Evolutionary conservation across 257 asterid genomes (phyloP).

Genomic region (Echium plantagineum): DNA sequence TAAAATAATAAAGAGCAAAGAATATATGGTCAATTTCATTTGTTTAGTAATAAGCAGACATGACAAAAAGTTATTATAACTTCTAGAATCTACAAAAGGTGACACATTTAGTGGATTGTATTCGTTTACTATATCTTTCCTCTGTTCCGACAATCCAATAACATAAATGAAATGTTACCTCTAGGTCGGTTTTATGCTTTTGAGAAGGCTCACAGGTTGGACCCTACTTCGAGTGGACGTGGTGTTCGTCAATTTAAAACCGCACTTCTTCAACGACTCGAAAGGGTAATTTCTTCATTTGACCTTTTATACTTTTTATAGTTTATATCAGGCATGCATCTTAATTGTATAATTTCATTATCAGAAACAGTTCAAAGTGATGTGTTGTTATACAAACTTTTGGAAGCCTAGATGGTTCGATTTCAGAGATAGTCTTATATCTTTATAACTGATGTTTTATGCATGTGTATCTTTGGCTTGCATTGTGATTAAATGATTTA

Average conservation of each 20-base stretch:
- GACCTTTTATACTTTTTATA: neutral
- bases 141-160: neutral
- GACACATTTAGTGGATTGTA: neutral
- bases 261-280: conserved; percentile 7
- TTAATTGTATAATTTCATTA: neutral
- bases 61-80: too few relatives aligned
- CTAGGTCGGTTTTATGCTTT: conserved; percentile 13
- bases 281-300: conserved; percentile 5
- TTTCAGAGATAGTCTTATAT: too few relatives aligned
- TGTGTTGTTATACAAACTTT: too few relatives aligned
- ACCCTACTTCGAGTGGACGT: conserved; percentile 8
- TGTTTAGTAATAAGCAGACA: neutral
- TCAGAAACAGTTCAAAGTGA: neutral
- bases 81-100: too few relatives aligned
- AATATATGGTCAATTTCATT: neutral
- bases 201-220: conserved; percentile 9
- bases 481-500: too few relatives aligned
- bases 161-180: neutral
- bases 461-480: too few relatives aligned
- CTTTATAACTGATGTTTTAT: too few relatives aligned
- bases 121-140: neutral
- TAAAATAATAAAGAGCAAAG: neutral
- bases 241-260: conserved; percentile 12
- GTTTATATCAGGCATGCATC: neutral
- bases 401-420: too few relatives aligned